Evolutionary conservation across 2,329 filamentous ascomycete genomes (phyloP).

Genomic region (Dothideomycetes sp.): DNA sequence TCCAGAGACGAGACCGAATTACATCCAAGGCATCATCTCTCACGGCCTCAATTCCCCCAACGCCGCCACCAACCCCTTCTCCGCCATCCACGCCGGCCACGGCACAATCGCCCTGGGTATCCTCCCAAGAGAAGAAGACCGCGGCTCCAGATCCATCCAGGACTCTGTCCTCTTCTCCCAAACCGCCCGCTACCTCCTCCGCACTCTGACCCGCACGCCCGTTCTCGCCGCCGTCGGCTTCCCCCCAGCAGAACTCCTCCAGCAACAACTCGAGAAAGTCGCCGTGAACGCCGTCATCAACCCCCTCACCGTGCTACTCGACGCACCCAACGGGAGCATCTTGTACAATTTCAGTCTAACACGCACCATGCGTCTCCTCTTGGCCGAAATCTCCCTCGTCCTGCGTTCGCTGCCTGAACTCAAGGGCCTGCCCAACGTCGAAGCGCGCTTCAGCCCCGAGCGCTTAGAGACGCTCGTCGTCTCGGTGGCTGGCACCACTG

Average conservation of each 20-base stretch:
- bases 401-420: constrained; percentile 66
- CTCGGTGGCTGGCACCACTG: constrained; percentile 42
- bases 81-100: constrained; percentile 45
- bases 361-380: constrained; percentile 56
- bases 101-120: constrained; percentile 49
- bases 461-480: constrained; percentile 52
- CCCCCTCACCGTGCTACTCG: constrained; percentile 67
- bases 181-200: constrained; percentile 49
- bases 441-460: constrained; percentile 47
- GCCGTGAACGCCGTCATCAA: constrained; percentile 69
- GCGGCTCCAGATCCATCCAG: constrained; percentile 5
- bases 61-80: constrained; percentile 33
- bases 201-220: constrained; percentile 51
- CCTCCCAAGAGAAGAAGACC: constrained; percentile 27
- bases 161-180: constrained; percentile 23
- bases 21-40: constrained; percentile 58
- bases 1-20: constrained; percentile 54
- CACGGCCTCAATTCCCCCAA: constrained; percentile 41
- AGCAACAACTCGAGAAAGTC: constrained; percentile 67
- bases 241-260: constrained; percentile 51
- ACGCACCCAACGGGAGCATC: constrained; percentile 63
- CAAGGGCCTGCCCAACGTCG: constrained; percentile 46
- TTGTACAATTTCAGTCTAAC: constrained; percentile 55
- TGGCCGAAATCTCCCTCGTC: constrained; percentile 64
- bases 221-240: constrained; percentile 51